Evolutionary conservation across 345 rosid genomes (phyloP).

Genomic region (Arabis hirsuta): DNA sequence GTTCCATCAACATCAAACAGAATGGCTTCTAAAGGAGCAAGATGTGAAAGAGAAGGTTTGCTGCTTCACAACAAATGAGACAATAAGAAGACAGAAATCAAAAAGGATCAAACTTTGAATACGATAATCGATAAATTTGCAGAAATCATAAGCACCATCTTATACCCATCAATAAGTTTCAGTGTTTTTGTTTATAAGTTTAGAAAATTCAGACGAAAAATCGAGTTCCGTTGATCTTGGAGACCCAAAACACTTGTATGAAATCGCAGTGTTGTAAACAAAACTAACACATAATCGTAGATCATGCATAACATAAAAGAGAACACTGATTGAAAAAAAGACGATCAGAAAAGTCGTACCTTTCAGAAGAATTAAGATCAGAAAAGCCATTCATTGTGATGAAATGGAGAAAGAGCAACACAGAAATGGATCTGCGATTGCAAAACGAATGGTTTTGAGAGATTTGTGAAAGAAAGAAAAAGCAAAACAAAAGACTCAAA

Average conservation of each 20-base stretch:
- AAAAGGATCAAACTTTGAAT: slow-evolving; percentile 7
- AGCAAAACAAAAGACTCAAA: neutral
- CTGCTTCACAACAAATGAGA: slow-evolving; percentile 47
- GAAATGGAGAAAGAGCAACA: neutral
- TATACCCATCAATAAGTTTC: neutral
- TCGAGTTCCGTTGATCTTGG: slow-evolving; percentile 31
- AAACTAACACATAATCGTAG: too few relatives aligned
- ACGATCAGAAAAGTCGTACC: slow-evolving; percentile 24
- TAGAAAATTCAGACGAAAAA: neutral
- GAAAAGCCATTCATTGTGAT: slow-evolving; percentile 39
- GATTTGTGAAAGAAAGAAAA: neutral
- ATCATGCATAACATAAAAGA: slow-evolving; percentile 8
- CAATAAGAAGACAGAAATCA: neutral
- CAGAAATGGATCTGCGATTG: slow-evolving; percentile 5
- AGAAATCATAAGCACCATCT: neutral
- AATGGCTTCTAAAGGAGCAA: slow-evolving; percentile 80
- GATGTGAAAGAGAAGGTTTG: slow-evolving; percentile 54
- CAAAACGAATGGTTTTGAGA: slow-evolving; percentile 19
- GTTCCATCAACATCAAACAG: slow-evolving; percentile 97
- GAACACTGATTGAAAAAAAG: neutral
- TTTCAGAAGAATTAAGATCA: slow-evolving; percentile 37
- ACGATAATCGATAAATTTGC: neutral
- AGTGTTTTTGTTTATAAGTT: too few relatives aligned
- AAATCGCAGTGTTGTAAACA: neutral
- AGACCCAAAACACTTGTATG: neutral